Evolutionary conservation across 257 asterid species (phyloP), one percentile per base, ranked within the genome.

Genomic region (Anisodus tanguticus): DNA sequence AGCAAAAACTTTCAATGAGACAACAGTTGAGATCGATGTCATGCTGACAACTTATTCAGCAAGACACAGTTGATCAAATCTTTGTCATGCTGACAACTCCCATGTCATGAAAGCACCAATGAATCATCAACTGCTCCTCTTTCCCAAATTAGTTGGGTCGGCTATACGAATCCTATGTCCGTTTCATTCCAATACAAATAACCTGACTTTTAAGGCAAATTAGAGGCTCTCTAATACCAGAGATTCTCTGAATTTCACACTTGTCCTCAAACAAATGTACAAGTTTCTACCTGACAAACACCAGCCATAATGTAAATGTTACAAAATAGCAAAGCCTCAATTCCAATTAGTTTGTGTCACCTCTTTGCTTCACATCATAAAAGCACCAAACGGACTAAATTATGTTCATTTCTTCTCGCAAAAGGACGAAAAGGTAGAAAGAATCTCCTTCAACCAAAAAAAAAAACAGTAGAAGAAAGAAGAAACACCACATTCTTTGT

Each of bases 361-460:
- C 80, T 72, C 37, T 74, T 47, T 74, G 80, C 43, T 71, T 71
- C n/a, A 71, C 16, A 9, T 71, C 79, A 71, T 71, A 45, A 22
- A 71, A 71, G 79, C 58, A 45, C 12, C 58, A 71, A 71, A 43
- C 35, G 26, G 39, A n/a, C 39, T 9, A 2, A 71, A 19, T 10
- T 43, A 45, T 45, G 80, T 74, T 49, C 17, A 74, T 74, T 11
- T 74, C 59, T 45, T 19, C 80, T 45, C 12, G 15, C 43, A 74
- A 74, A 72, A 47, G 4, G 74, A 67, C 9, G 11, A 37, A 37
- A 67, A 35, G 74, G 37, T 26, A 58, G 13, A 62, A 62, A 62
- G 10, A 6, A 6, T 67, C 74, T 67, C 49, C 19, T 37, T 67
- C 9, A 13, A 67, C 49, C 49, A 6, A 37, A 67, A 67, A 67